These are phyloP conservation scores for Hsuehochloa calcarea DNA, from an alignment of 176 grass and related monocot genomes.

Conservation along the genomic window DNA sequence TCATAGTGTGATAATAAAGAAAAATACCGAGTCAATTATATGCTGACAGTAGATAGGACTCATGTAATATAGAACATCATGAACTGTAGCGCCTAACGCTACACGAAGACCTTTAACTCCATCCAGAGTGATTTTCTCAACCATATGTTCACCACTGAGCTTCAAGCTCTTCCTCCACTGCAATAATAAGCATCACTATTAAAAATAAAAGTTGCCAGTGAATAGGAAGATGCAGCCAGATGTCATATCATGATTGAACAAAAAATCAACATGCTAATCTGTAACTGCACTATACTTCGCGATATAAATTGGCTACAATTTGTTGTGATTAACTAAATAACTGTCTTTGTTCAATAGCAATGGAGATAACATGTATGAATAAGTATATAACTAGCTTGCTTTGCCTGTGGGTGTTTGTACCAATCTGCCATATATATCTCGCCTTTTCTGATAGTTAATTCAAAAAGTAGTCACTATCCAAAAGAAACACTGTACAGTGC, in stretches of 20 bases:
- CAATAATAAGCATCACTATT: constrained; percentile 28
- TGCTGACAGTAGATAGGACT: constrained; percentile 98
- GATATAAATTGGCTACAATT: neutral
- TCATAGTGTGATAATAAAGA: constrained; percentile 17
- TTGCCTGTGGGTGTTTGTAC: neutral
- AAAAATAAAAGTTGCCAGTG: neutral
- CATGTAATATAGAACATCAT: constrained; percentile 99
- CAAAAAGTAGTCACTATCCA: neutral
- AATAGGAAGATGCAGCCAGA: neutral
- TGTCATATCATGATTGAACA: constrained; percentile 11
- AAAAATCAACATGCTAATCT: constrained; percentile 14
- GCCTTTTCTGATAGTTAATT: neutral
- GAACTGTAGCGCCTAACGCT: constrained; percentile 83
- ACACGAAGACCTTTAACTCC: constrained; percentile 90
- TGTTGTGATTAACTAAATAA: constrained; percentile 1
- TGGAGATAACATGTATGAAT: neutral
- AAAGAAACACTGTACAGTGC: neutral
- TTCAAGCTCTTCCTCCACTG: constrained; percentile 94
- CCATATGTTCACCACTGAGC: constrained; percentile 78
- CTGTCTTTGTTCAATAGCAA: neutral
- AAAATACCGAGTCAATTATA: constrained; percentile 95
- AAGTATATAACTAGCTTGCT: neutral
- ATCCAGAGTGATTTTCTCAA: constrained; percentile 94
- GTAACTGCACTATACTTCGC: neutral
- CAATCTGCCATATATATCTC: neutral